Percentiles rank a stretch among this genome's conserved stretches.
Evolutionary conservation across 2,329 filamentous ascomycete genomes (phyloP).

Genomic region (Diaporthe citrichinensis): DNA sequence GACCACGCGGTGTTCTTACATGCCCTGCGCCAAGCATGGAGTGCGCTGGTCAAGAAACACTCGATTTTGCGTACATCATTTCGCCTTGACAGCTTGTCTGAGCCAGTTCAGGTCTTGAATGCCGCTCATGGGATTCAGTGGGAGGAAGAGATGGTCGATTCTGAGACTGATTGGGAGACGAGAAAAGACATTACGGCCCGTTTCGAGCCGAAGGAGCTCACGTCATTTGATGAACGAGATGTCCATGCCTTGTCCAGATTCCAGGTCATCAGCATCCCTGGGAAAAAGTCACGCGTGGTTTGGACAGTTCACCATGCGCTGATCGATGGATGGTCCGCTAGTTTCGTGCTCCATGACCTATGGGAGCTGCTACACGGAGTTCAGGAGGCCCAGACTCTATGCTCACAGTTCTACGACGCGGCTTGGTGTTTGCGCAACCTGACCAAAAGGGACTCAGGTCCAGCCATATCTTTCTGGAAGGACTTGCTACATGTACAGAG

Average conservation of each 20-base stretch:
- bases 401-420: not conserved
- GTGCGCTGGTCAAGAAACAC: not conserved
- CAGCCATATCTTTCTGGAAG: not conserved
- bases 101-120: not conserved
- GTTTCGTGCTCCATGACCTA: not conserved
- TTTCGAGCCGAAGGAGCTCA: not conserved
- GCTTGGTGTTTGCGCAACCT: not conserved
- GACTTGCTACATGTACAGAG: conserved; percentile 5
- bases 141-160: not conserved
- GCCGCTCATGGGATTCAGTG: not conserved
- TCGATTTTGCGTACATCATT: not conserved
- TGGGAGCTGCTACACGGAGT: not conserved
- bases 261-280: not conserved
- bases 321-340: conserved; percentile 18
- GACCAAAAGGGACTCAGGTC: not conserved
- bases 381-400: not conserved
- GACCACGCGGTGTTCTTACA: not conserved
- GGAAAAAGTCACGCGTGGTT: not conserved
- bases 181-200: not conserved
- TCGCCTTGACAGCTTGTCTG: not conserved
- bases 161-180: not conserved
- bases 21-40: not conserved
- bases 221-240: not conserved
- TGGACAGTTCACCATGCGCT: conserved; percentile 14
- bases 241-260: not conserved